phyloP scores from a whole-genome alignment of 176 grass and related monocot genomes.

The Oryza nivara region DNA sequence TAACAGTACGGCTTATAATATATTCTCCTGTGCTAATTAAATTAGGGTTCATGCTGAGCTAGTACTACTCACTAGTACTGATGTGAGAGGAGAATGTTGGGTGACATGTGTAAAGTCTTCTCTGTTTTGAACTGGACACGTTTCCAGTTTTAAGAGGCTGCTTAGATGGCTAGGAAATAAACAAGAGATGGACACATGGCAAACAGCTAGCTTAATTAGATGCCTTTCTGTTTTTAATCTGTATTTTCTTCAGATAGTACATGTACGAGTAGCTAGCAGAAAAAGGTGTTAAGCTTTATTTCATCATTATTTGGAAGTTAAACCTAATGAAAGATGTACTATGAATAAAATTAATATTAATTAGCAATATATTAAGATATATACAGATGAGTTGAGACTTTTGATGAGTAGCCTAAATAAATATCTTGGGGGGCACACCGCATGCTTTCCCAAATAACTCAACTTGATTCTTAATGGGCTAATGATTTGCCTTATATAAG shows the following conservation, averaged over 20 bases:
- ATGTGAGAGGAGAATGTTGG: constrained; percentile 55
- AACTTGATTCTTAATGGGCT: constrained; percentile 30
- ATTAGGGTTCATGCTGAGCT: constrained; percentile 42
- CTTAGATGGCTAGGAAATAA: constrained; percentile 22
- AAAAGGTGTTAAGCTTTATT: constrained; percentile 34
- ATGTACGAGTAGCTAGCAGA: neutral
- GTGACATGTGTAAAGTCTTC: constrained; percentile 24
- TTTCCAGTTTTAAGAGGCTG: constrained; percentile 51
- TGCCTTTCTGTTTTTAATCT: neutral
- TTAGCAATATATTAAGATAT: constrained; percentile 22
- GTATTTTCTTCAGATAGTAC: neutral
- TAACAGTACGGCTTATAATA: constrained; percentile 28
- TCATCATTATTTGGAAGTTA: constrained; percentile 9
- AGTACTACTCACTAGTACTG: neutral
- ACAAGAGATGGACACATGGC: constrained; percentile 34
- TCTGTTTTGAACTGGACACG: constrained; percentile 54
- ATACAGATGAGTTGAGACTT: constrained; percentile 18
- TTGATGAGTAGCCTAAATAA: neutral
- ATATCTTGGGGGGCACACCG: constrained; percentile 4
- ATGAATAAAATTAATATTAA: neutral
- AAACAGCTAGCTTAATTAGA: constrained; percentile 4
- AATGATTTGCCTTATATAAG: constrained; percentile 34
- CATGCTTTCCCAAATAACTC: neutral
- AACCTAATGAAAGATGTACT: constrained; percentile 23
- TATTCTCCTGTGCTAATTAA: constrained; percentile 26